These are phyloP conservation scores for Dactylis glomerata DNA, from an alignment of 176 grass and related monocot genomes.

Conservation along the genomic window DNA sequence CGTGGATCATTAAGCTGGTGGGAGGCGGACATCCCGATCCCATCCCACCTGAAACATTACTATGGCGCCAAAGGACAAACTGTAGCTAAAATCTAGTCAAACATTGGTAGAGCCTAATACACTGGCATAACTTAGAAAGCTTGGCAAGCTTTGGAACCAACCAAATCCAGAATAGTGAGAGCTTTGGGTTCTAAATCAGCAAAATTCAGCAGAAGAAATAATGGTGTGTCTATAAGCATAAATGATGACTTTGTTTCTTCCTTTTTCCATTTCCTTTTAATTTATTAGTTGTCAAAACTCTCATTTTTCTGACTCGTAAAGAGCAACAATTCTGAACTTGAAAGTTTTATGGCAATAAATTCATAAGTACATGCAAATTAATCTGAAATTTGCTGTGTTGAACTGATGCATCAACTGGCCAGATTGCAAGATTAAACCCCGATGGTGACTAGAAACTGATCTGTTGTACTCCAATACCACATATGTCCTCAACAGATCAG, in stretches of 20 bases:
- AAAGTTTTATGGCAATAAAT: not conserved
- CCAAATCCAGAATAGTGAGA: not conserved
- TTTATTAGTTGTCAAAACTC: not conserved
- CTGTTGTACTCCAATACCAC: not conserved
- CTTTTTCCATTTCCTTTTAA: not conserved
- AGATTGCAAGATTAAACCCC: not conserved
- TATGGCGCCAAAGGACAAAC: not conserved
- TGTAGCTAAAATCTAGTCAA: not conserved
- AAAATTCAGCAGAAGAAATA: not conserved
- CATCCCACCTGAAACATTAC: no score
- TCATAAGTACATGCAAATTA: not conserved
- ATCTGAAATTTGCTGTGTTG: not conserved
- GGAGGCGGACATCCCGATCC: no score
- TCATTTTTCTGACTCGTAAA: not conserved
- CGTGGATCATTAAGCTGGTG: no score
- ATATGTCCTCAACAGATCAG: not conserved
- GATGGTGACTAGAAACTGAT: not conserved
- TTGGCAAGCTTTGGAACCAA: not conserved
- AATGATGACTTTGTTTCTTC: not conserved
- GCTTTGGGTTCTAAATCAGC: not conserved
- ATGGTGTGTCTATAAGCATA: not conserved
- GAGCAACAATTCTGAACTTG: not conserved
- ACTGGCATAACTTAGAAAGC: not conserved
- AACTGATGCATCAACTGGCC: not conserved
- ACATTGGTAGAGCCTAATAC: not conserved